phyloP scores from a whole-genome alignment of 2,329 filamentous ascomycete genomes.

The Colletotrichum tropicale region DNA sequence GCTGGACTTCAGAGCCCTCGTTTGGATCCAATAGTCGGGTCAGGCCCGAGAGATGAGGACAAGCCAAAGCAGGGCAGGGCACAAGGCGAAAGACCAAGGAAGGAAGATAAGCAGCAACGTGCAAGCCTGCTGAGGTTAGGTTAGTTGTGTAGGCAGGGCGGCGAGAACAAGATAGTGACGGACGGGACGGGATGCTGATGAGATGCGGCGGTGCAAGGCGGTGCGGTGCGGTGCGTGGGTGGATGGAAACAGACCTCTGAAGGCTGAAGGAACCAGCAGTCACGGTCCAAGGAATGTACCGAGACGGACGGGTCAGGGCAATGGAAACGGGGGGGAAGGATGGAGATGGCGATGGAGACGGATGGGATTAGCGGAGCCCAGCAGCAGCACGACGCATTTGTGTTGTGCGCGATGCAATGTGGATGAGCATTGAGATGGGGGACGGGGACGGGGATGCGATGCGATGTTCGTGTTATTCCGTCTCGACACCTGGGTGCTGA shows the following conservation, averaged over 20 bases:
- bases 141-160: not conserved
- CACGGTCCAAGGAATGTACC: constrained; percentile 18
- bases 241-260: not conserved
- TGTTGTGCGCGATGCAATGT: constrained; percentile 12
- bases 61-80: not conserved
- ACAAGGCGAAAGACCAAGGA: not conserved
- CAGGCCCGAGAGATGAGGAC: not conserved
- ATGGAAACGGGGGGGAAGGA: not conserved
- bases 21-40: not conserved
- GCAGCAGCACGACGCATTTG: not conserved
- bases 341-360: not conserved
- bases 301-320: constrained; percentile 9
- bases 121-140: not conserved
- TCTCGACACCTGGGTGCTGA: not conserved
- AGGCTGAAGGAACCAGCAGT: not conserved
- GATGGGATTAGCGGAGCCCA: constrained; percentile 8
- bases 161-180: not conserved
- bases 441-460: not conserved
- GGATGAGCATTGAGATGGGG: not conserved
- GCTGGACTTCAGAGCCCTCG: not conserved
- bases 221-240: not conserved
- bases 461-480: not conserved
- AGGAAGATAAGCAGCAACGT: not conserved
- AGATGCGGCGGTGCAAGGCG: constrained; percentile 17
- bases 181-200: constrained; percentile 4